Evolutionary conservation across 176 grass and related monocot species (phyloP).

Genomic region (Rhynchospora breviuscula): DNA sequence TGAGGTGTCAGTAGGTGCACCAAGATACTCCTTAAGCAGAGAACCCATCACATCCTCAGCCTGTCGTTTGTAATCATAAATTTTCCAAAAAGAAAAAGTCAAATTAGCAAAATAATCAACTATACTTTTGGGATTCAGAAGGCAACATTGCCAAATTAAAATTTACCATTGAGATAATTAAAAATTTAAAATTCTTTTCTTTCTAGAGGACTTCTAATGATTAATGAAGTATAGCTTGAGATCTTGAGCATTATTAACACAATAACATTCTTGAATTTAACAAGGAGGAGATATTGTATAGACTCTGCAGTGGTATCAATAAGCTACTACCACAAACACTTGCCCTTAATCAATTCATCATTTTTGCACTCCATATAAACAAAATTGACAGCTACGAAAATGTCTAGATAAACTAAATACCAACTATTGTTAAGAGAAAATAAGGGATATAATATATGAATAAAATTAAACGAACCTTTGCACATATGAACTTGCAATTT

Average conservation of each 20-base stretch:
- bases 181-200: neutral
- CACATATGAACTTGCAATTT: slow-evolving; percentile 82
- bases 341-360: neutral
- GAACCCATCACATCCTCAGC: slow-evolving; percentile 80
- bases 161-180: neutral
- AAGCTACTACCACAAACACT: neutral
- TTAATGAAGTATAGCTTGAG: neutral
- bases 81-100: slow-evolving; percentile 22
- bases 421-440: neutral
- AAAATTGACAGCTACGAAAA: neutral
- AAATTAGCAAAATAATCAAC: neutral
- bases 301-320: neutral
- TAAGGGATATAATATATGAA: neutral
- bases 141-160: neutral
- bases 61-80: slow-evolving; percentile 40
- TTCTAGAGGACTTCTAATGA: neutral
- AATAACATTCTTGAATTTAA: neutral
- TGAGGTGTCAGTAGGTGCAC: slow-evolving; percentile 30
- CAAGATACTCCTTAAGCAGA: slow-evolving; percentile 86
- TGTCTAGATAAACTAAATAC: neutral
- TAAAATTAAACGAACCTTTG: slow-evolving; percentile 45
- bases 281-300: neutral
- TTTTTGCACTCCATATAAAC: neutral
- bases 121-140: neutral
- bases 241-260: neutral